Base-by-base conservation (phyloP, 2,329 filamentous ascomycete genomes). In the Monilinia aucupariae region DNA sequence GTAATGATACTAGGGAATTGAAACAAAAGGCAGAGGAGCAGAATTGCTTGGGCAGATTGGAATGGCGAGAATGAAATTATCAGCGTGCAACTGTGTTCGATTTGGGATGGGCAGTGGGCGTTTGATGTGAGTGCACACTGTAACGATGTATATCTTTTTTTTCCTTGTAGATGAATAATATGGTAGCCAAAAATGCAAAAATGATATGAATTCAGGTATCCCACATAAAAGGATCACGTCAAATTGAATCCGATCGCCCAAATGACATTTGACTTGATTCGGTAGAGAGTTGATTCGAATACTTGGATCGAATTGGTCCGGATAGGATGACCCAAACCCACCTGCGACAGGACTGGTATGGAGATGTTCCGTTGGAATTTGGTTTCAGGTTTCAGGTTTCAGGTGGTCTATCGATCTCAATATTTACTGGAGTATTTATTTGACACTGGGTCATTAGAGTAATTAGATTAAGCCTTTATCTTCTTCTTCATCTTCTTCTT, bases 161-260 rank as follows among this genome's bases (percentile, higher is more conserved):
- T 52, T 41, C 25, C 34, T 47, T 56, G 41, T 56, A 56, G 54
- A 56, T 56, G 41, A 56, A 47, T 56, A 56, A 56, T 56, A 34
- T 56, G 41, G 41, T 47, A 56, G 41, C 54, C n/a, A n/a, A 34
- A 47, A 56, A 56, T 56, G 54, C 37, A 39, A 15, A 56, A 32
- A 34, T 56, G n/a, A 47, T 4, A 45, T n/a, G 27, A 56, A 34
- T 10, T 56, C n/a, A 25, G 13, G 30, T 45, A 22, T 45, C 20
- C 15, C 20, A 9, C 10, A 20, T 22, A n/a, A n/a, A 2, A n/a
- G 20, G n/a, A 43, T n/a, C 27, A 27, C 27, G 45, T 27, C 10
- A n/a, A 48, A 27, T 15, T 48, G 0, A 15, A 25, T 3, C 22
- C n/a, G 10, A 5, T n/a, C n/a, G n/a, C n/a, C n/a, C n/a, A n/a